phyloP scores from a whole-genome alignment of 2,329 filamentous ascomycete species.

The Fusarium algeriense region DNA sequence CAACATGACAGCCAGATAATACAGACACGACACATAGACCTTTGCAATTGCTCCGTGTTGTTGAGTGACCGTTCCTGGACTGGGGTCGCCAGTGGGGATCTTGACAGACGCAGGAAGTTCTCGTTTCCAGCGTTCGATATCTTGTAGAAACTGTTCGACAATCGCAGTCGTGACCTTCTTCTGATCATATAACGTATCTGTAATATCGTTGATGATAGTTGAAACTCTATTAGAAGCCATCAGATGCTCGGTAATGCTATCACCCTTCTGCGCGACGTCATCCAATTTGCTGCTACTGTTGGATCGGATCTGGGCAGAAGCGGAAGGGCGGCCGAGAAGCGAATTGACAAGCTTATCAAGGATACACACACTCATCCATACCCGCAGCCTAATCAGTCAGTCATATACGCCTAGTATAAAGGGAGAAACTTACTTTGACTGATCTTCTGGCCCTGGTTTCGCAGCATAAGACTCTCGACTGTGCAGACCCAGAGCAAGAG shows the following conservation, averaged over 20 bases:
- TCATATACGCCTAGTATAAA: not conserved
- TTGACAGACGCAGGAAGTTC: constrained; percentile 54
- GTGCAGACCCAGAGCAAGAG: constrained; percentile 68
- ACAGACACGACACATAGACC: constrained; percentile 67
- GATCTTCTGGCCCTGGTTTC: constrained; percentile 26
- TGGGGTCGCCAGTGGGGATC: constrained; percentile 17
- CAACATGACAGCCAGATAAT: constrained; percentile 70
- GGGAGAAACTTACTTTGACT: constrained; percentile 30
- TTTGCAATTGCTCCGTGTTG: constrained; percentile 59
- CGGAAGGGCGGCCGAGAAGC: constrained; percentile 54
- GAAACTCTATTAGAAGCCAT: constrained; percentile 58
- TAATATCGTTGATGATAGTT: constrained; percentile 59
- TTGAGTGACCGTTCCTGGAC: not conserved
- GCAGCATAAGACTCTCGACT: constrained; percentile 44
- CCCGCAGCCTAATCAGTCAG: constrained; percentile 46
- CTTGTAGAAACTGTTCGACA: constrained; percentile 57
- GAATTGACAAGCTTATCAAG: constrained; percentile 56
- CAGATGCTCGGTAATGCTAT: constrained; percentile 49
- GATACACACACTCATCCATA: constrained; percentile 55
- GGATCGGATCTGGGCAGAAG: constrained; percentile 43
- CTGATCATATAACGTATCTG: constrained; percentile 57
- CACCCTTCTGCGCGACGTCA: constrained; percentile 23
- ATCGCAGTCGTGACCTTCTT: constrained; percentile 47
- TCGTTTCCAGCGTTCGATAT: constrained; percentile 61
- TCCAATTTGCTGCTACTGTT: constrained; percentile 22